Base-by-base conservation (phyloP, 1,139 yeast genomes). In the Taphrina pruni region DNA sequence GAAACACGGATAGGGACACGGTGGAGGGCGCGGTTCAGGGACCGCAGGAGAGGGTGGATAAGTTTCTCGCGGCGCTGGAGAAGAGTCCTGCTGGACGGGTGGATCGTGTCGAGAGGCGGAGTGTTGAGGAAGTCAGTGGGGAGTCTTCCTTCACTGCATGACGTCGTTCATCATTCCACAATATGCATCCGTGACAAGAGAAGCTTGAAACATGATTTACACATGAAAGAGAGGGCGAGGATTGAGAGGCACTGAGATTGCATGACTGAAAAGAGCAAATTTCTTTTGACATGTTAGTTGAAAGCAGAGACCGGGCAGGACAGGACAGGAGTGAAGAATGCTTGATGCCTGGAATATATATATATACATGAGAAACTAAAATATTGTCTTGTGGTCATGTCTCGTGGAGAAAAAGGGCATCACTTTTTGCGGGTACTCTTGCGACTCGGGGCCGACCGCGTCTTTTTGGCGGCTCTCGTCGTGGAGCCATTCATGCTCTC, bases 11-110 rank as follows among this genome's bases (percentile, higher is more conserved):
- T 20, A 5, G 38, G n/a, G 62, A 45, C 50, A 65, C 68, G 38
- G 68, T 65, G 12, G 51, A 65, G 56, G 68, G 68, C 7, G 56
- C 55, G 46, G 68, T 50, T 12, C 68, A 65, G 56, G 48, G 48
- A 2, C n/a, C 58, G n/a, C 38, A 12, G 12, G 62, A 45, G 20
- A 21, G 41, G 3, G 48, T 65, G 14, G 56, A 65, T 32, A 48
- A 35, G n/a, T 65, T 65, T 26, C 36, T 65, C 36, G 20, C 12
- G 38, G 52, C 32, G 32, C 32, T 65, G 26, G 36, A 55, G 39
- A 39, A 32, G 61, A 38, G 62, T 55, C 68, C 68, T 1, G 66
- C 52, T 6, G 68, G 68, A 1, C 39, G 36, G 6, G 68, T 65
- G 14, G 64, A 60, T 14, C 41, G 55, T 45, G 64, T 60, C n/a